A percentile compares a stretch with the other conserved stretches of the same genome.
Conservation (phyloP, 345 rosid species). For the Excoecaria cochinchinensis region DNA sequence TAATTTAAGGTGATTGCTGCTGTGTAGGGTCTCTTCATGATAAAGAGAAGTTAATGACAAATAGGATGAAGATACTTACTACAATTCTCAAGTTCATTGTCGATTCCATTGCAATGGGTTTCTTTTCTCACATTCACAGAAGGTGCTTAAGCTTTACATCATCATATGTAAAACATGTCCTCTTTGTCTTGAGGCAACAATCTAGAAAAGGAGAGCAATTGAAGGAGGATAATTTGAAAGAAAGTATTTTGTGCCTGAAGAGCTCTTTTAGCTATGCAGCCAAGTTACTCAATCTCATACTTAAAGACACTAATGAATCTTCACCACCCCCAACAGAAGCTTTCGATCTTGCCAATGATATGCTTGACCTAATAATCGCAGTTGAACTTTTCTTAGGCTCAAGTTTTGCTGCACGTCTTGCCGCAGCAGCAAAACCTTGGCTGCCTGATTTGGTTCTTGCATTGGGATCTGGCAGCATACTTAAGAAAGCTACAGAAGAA, state of each 20-base stretch:
- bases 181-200: conserved; percentile 41
- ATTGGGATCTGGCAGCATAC: conserved; percentile 54
- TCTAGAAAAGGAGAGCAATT: conserved; percentile 38
- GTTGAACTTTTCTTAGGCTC: conserved; percentile 53
- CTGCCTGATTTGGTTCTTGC: conserved; percentile 85
- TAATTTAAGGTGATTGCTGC: conserved; percentile 8
- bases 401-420: conserved; percentile 47
- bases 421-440: conserved; percentile 67
- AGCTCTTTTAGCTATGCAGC: conserved; percentile 73
- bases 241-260: conserved; percentile 51
- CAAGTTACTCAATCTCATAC: conserved; percentile 64
- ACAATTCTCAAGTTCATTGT: conserved; percentile 67
- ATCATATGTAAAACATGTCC: conserved; percentile 42
- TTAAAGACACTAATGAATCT: conserved; percentile 42
- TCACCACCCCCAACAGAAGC: conserved; percentile 49
- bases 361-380: conserved; percentile 54
- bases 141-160: conserved; percentile 59
- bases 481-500: conserved; percentile 37
- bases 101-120: conserved; percentile 57
- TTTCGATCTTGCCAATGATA: conserved; percentile 53
- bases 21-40: conserved; percentile 40
- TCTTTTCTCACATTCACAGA: conserved; percentile 37
- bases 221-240: conserved; percentile 54
- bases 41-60: conserved; percentile 35
- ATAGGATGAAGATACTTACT: conserved; percentile 57